Evolutionary conservation across 1,284 basidiomycete genomes (phyloP).

Genomic region (Papiliotrema fonsecae): DNA sequence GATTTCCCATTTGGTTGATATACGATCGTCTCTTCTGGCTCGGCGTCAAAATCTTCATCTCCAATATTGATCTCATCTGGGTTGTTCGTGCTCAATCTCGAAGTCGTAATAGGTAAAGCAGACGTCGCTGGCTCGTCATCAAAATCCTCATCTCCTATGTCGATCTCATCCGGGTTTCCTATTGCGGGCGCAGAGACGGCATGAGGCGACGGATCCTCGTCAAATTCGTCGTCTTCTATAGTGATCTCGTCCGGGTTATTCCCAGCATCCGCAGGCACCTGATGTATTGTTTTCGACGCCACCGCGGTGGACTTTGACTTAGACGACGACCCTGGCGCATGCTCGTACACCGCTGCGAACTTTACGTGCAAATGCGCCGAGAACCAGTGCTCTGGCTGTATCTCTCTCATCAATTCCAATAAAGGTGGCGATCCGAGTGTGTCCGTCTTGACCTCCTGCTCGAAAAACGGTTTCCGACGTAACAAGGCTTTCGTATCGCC

Average conservation of each 20-base stretch:
- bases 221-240: constrained; percentile 47
- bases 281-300: constrained; percentile 8
- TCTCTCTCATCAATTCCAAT: constrained; percentile 65
- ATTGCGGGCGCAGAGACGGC: not conserved
- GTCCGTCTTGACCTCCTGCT: constrained; percentile 64
- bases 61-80: constrained; percentile 25
- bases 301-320: constrained; percentile 1
- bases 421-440: constrained; percentile 85
- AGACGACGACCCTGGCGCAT: too few relatives aligned
- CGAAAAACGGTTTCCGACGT: constrained; percentile 75
- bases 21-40: not conserved
- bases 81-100: constrained; percentile 6
- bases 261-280: constrained; percentile 3
- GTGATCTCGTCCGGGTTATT: constrained; percentile 67
- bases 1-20: not conserved
- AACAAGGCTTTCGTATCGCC: constrained; percentile 68
- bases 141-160: constrained; percentile 19
- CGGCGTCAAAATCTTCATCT: constrained; percentile 18
- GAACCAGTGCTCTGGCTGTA: constrained; percentile 92
- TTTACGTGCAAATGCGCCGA: constrained; percentile 89
- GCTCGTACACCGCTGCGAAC: constrained; percentile 62
- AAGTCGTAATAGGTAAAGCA: not conserved
- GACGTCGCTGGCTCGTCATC: not conserved
- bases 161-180: constrained; percentile 41
- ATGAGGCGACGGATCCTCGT: constrained; percentile 7